These are phyloP conservation scores for Colletotrichum cereale DNA, from an alignment of 2,329 filamentous ascomycete species.

Conservation along the genomic window DNA sequence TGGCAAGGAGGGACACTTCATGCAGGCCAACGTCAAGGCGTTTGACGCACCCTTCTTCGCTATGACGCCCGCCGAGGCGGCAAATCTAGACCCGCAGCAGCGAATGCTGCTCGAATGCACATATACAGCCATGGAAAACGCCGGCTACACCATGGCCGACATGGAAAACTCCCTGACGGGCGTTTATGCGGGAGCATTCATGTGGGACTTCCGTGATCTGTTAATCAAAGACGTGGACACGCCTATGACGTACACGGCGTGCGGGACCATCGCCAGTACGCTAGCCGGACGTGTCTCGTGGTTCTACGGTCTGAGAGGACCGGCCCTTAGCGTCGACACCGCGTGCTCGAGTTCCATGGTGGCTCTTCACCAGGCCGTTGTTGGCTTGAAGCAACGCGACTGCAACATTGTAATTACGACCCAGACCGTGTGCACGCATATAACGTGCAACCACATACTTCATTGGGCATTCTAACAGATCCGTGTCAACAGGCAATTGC, in stretches of 20 bases:
- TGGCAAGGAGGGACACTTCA: constrained; percentile 20
- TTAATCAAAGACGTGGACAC: constrained; percentile 44
- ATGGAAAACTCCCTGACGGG: constrained; percentile 48
- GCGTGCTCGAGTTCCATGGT: constrained; percentile 63
- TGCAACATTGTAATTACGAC: constrained; percentile 17
- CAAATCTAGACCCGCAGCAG: constrained; percentile 48
- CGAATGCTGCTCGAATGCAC: constrained; percentile 42
- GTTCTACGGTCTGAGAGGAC: constrained; percentile 59
- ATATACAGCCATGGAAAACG: constrained; percentile 23
- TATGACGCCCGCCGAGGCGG: constrained; percentile 43
- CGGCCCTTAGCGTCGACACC: constrained; percentile 63
- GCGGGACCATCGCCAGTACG: constrained; percentile 14
- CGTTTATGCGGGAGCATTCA: constrained; percentile 61
- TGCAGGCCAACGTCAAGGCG: constrained; percentile 16
- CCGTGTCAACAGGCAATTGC: not conserved
- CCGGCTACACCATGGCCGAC: constrained; percentile 25
- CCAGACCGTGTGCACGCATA: too few species aligned
- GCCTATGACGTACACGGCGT: constrained; percentile 49
- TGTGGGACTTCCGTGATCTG: constrained; percentile 47
- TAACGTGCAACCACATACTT: too few species aligned
- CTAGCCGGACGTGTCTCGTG: constrained; percentile 51
- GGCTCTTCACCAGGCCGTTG: constrained; percentile 57
- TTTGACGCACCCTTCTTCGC: constrained; percentile 46
- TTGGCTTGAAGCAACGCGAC: constrained; percentile 31
- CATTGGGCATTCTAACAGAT: not conserved